These are phyloP conservation scores for Spergularia bocconei DNA, from an alignment of 148 eudicot genomes.

Conservation along the genomic window DNA sequence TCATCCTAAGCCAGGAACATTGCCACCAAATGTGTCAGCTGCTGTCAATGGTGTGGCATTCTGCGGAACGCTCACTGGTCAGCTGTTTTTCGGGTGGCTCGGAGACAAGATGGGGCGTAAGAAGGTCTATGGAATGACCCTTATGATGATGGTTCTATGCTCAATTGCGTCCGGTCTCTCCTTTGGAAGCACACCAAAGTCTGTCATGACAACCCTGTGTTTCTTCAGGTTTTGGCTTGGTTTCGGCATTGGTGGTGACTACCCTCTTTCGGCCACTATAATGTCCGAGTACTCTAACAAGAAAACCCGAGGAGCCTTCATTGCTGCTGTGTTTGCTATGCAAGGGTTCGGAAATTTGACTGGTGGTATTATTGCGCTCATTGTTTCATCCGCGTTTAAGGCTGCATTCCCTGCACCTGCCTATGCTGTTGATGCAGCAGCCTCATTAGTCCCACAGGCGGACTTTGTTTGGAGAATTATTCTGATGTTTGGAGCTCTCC, in stretches of 20 bases:
- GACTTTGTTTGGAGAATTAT: conserved; percentile 76
- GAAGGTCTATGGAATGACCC: conserved; percentile 46
- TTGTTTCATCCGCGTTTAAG: conserved; percentile 41
- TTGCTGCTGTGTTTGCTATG: conserved; percentile 72
- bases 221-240: conserved; percentile 64
- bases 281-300: conserved; percentile 66
- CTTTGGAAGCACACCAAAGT: conserved; percentile 27
- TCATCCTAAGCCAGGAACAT: conserved; percentile 31
- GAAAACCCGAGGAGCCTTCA: conserved; percentile 58
- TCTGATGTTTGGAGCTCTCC: conserved; percentile 60
- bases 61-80: conserved; percentile 49
- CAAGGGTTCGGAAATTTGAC: conserved; percentile 64
- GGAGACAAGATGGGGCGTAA: conserved; percentile 55
- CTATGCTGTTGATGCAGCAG: conserved; percentile 11
- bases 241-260: conserved; percentile 66
- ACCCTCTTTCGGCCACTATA: conserved; percentile 57
- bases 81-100: conserved; percentile 67
- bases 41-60: conserved; percentile 56
- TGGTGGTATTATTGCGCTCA: conserved; percentile 45
- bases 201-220: conserved; percentile 45
- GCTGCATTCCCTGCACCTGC: conserved; percentile 36
- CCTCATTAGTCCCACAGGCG: conserved; percentile 43
- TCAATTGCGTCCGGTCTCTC: conserved; percentile 53
- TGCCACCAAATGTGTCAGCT: conserved; percentile 43
- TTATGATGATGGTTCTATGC: conserved; percentile 44